A percentile compares a stretch with the other conserved stretches of the same genome.
These are phyloP conservation scores for Paramyrothecium sp. DNA, from an alignment of 2,329 filamentous ascomycete species.

Conservation along the genomic window DNA sequence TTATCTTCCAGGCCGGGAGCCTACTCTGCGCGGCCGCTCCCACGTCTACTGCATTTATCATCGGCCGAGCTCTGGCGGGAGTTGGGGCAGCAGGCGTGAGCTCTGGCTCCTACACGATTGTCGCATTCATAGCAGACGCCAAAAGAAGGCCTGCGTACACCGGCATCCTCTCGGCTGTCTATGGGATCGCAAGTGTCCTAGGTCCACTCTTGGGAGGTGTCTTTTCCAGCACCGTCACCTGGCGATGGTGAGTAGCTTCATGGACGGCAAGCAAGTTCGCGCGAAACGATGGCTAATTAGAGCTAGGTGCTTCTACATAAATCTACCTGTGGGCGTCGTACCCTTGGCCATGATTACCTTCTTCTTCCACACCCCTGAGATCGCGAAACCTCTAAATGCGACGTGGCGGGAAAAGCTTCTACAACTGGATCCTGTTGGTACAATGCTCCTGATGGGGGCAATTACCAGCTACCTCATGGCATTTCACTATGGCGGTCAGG, in stretches of 20 bases:
- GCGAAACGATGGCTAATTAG: not conserved
- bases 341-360: slow-evolving; percentile 29
- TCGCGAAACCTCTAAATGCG: slow-evolving; percentile 33
- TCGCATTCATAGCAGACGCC: slow-evolving; percentile 30
- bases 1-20: slow-evolving; percentile 47
- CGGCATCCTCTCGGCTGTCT: slow-evolving; percentile 19
- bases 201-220: slow-evolving; percentile 23
- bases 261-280: not conserved
- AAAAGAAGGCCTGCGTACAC: slow-evolving; percentile 18
- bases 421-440: slow-evolving; percentile 47
- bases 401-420: slow-evolving; percentile 41
- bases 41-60: slow-evolving; percentile 39
- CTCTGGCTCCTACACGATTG: slow-evolving; percentile 43
- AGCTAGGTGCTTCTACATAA: not conserved
- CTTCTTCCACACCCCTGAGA: slow-evolving; percentile 40
- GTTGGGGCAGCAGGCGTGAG: slow-evolving; percentile 43
- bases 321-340: not conserved
- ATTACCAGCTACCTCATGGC: slow-evolving; percentile 43
- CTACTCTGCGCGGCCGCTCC: slow-evolving; percentile 38
- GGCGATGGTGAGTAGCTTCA: slow-evolving; percentile 18
- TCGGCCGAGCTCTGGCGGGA: slow-evolving; percentile 43
- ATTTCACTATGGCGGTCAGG: slow-evolving; percentile 45
- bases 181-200: slow-evolving; percentile 21
- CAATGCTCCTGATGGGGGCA: slow-evolving; percentile 41
- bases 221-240: slow-evolving; percentile 20